Base-by-base conservation (phyloP, 805 yeast species). In the Pichia pseudocactophila region DNA sequence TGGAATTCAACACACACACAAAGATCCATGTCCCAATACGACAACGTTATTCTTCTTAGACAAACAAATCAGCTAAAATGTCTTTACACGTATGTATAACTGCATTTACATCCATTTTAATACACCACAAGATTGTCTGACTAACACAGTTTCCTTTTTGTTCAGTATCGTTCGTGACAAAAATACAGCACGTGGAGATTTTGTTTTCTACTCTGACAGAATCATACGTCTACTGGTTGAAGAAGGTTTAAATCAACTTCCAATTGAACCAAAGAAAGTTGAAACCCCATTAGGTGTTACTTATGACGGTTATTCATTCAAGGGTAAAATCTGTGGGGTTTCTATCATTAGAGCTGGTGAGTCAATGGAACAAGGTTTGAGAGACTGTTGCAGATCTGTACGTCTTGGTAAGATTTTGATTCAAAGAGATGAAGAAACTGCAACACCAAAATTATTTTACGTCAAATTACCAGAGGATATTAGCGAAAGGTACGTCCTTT, bases 311-410 rank as follows among this genome's bases (percentile, higher is more conserved):
- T 81, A 82, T 44, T 70, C 72, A 46, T 90, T 90, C 62, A 66
- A 77, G 56, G 97, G 98, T 35, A 88, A 86, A 64, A 92, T 92
- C 47, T 90, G 97, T 62, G 99, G 99, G 51, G 99, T 92, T 30
- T 87, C 96, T 15, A 92, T 92, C 59, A 94, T 92, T 55, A 76
- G 99, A 61, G 99, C 99, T 5, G 99, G 99, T 51, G 99, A 92
- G 64, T 82, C 95, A 35, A 92, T 92, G 99, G 99, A 92, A 65
- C 95, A 87, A 71, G 98, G 97, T 28, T 70, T 92, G 50, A 78
- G 99, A 62, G 97, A 90, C 62, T 90, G 98, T 65, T 88, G 97
- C 62, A 76, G 98, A 51, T 82, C 95, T 10, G 98, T 92, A 31
- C 74, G 97, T 58, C 84, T 92, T 47, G 99, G 99, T 41, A 92